A percentile compares a stretch with the other conserved stretches of the same genome.
phyloP scores from a whole-genome alignment of 306 rosid genomes.

The Vigna angularis region DNA sequence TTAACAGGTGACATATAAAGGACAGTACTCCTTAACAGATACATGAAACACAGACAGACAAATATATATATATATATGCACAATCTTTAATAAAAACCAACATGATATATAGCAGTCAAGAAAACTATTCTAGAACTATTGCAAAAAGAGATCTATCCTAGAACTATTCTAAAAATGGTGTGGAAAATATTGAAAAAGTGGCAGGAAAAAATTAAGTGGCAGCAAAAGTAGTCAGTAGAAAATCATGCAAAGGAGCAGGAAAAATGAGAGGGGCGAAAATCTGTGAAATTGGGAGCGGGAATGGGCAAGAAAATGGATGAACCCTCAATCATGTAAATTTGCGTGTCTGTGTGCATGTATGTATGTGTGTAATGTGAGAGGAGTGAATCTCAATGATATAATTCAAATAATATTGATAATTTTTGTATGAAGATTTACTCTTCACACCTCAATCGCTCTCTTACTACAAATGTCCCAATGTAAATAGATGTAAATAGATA shows the following conservation, averaged over 20 bases:
- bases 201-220: neutral
- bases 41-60: neutral
- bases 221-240: neutral
- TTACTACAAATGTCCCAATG: neutral
- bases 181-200: neutral
- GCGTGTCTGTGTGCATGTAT: neutral
- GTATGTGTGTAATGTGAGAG: neutral
- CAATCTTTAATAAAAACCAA: neutral
- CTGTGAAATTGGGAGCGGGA: neutral
- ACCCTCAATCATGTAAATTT: neutral
- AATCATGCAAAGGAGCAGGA: neutral
- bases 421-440: neutral
- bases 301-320: neutral
- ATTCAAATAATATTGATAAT: neutral
- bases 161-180: neutral
- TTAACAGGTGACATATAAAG: conserved; percentile 6
- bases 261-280: neutral
- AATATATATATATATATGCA: neutral
- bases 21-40: neutral
- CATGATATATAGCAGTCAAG: neutral
- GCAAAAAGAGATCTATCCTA: neutral
- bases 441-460: neutral
- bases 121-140: neutral
- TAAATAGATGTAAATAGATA: neutral
- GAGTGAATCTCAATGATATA: neutral